Percentiles rank a stretch among this genome's conserved stretches.
Evolutionary conservation across 495 filamentous ascomycete species (phyloP).

Genomic region (Xylaria cubensis): DNA sequence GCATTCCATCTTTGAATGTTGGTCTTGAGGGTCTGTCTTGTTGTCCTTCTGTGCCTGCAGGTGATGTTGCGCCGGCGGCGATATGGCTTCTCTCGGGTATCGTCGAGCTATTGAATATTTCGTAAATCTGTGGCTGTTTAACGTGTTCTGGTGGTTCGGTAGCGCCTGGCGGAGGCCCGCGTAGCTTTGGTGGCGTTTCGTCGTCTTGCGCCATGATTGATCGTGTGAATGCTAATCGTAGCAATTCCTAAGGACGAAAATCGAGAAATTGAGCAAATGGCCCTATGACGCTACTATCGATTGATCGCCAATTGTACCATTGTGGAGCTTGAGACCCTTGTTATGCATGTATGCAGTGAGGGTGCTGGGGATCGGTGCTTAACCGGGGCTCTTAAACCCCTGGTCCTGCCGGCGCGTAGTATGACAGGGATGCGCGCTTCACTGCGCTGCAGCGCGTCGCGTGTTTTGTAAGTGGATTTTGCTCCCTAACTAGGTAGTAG

Average conservation of each 20-base stretch:
- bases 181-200: constrained; percentile 32
- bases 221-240: constrained; percentile 3
- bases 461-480: constrained; percentile 31
- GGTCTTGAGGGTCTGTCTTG: constrained; percentile 55
- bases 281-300: constrained; percentile 25
- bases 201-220: constrained; percentile 40
- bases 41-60: constrained; percentile 4
- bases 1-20: constrained; percentile 67
- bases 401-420: constrained; percentile 7
- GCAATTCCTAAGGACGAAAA: constrained; percentile 14
- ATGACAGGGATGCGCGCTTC: constrained; percentile 26
- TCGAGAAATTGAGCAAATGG: constrained; percentile 1
- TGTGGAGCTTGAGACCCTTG: not conserved
- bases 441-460: constrained; percentile 20
- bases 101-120: constrained; percentile 50
- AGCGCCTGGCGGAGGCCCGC: constrained; percentile 46
- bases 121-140: constrained; percentile 43
- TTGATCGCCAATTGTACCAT: not conserved
- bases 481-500: not conserved
- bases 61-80: constrained; percentile 23
- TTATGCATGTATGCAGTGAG: constrained; percentile 20
- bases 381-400: constrained; percentile 25
- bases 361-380: not conserved
- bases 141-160: constrained; percentile 44
- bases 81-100: constrained; percentile 35